Base-by-base conservation (phyloP, 768 basidiomycete species). In the Pluteus cervinus region DNA sequence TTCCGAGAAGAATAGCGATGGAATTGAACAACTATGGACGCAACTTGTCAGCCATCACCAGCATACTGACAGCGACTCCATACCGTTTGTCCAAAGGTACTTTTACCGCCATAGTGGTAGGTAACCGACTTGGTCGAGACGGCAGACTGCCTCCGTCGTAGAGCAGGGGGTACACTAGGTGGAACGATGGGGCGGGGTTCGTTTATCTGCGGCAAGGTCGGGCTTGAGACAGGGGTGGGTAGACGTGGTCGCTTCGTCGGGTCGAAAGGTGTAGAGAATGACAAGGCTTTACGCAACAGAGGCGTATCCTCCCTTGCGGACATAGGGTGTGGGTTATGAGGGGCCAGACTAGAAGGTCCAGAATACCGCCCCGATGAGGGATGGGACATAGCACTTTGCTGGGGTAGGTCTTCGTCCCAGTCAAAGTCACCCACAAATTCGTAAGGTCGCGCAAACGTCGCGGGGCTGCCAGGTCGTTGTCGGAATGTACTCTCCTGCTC, bases 1-100 rank as follows among this genome's bases (percentile, higher is more conserved):
- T 82, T 5, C 91, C 91, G 14, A 91, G 67, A 8, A 94, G 63
- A 23, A 92, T 85, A 10, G 88, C 88, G 22, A 82, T 85, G 7
- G 81, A 81, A 49, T 93, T 93, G 60, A 91, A 91, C n/a, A 94
- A 60, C 89, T 89, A 36, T 36, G 41, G 24, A 36, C 6, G 28
- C 24, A 36, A 14, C 18, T 32, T 17, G 25, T 37, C 23, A 25
- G 40, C 2, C 29, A 39, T 47, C 4, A 45, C 35, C n/a, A 29
- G 9, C 22, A 15, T 32, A 33, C 14, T 10, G 18, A 7, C 24
- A 21, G 31, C 20, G 15, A 29, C 11, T 18, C 46, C 76, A 41
- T 46, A 82, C 82, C 32, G 81, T 83, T 54, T 85, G 82, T 16
- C 81, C 80, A 47, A 78, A 84, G 6, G 82, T 83, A 41, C 82